Percentiles rank a stretch among this genome's conserved stretches.
Evolutionary conservation across 306 rosid species (phyloP).

Genomic region (Vicia sativa): DNA sequence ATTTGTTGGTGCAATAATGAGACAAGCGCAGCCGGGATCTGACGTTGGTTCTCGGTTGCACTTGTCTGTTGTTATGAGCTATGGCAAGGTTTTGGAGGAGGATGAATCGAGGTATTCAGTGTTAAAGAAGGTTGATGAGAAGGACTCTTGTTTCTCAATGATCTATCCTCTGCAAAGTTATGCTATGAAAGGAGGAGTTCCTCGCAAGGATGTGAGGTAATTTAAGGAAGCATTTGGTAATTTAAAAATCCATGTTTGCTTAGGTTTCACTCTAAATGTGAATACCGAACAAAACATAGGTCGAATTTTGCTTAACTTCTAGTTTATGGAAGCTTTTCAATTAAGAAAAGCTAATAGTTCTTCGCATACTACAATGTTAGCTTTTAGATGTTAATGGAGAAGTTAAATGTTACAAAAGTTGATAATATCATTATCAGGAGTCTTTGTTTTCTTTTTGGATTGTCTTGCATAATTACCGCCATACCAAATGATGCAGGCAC

Average conservation of each 20-base stretch:
- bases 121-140: constrained; percentile 42
- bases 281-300: neutral
- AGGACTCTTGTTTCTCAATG: constrained; percentile 49
- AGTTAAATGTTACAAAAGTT: neutral
- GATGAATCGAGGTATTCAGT: constrained; percentile 57
- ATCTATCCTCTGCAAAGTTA: constrained; percentile 85
- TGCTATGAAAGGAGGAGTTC: constrained; percentile 75
- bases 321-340: neutral
- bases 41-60: constrained; percentile 74
- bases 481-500: constrained; percentile 59
- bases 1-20: constrained; percentile 68
- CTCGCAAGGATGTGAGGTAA: constrained; percentile 77
- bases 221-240: constrained; percentile 14
- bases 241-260: neutral
- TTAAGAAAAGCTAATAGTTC: neutral
- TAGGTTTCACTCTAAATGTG: constrained; percentile 5
- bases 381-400: neutral
- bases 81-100: constrained; percentile 56
- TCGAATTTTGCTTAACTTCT: neutral
- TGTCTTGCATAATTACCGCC: constrained; percentile 29
- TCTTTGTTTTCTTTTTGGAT: constrained; percentile 33
- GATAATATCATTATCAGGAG: too few relatives aligned
- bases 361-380: neutral
- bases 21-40: constrained; percentile 58
- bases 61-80: constrained; percentile 79